Evolutionary conservation across 495 filamentous ascomycete genomes (phyloP).

Genomic region (Rhypophila decipiens): DNA sequence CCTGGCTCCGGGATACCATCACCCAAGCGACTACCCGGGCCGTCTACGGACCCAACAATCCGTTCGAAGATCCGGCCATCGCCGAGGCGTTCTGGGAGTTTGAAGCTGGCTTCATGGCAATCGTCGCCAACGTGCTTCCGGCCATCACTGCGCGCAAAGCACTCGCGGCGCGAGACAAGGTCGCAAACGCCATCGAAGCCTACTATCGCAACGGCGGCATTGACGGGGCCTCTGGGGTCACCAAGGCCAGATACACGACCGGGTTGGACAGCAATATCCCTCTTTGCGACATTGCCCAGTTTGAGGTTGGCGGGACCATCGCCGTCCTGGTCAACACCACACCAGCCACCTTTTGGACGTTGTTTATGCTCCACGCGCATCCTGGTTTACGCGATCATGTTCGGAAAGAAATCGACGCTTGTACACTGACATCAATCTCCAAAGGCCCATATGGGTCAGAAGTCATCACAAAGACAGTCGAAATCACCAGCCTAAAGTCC

Average conservation of each 20-base stretch:
- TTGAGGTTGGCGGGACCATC: constrained; percentile 31
- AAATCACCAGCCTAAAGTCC: constrained; percentile 32
- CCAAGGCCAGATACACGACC: constrained; percentile 25
- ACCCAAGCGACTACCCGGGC: constrained; percentile 44
- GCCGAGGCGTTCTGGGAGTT: constrained; percentile 43
- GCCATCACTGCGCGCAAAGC: constrained; percentile 39
- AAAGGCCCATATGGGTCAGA: too few species aligned
- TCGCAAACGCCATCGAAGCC: constrained; percentile 30
- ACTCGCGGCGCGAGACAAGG: constrained; percentile 28
- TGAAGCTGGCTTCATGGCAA: constrained; percentile 30
- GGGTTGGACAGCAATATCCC: constrained; percentile 23
- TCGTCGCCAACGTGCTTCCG: constrained; percentile 29
- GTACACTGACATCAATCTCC: constrained; percentile 8
- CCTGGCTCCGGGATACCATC: constrained; percentile 38
- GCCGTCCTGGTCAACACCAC: constrained; percentile 42
- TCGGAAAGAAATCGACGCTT: constrained; percentile 7
- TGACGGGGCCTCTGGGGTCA: constrained; percentile 28
- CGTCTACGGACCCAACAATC: constrained; percentile 45
- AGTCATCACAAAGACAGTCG: constrained; percentile 21
- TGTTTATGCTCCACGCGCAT: constrained; percentile 35
- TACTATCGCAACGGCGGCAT: constrained; percentile 32
- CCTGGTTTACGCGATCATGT: constrained; percentile 24
- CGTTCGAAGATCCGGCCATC: constrained; percentile 32
- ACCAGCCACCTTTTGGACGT: constrained; percentile 40
- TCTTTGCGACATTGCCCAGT: constrained; percentile 34